These are phyloP conservation scores for Penicillium italicum DNA, from an alignment of 2,329 filamentous ascomycete species.

Conservation along the genomic window DNA sequence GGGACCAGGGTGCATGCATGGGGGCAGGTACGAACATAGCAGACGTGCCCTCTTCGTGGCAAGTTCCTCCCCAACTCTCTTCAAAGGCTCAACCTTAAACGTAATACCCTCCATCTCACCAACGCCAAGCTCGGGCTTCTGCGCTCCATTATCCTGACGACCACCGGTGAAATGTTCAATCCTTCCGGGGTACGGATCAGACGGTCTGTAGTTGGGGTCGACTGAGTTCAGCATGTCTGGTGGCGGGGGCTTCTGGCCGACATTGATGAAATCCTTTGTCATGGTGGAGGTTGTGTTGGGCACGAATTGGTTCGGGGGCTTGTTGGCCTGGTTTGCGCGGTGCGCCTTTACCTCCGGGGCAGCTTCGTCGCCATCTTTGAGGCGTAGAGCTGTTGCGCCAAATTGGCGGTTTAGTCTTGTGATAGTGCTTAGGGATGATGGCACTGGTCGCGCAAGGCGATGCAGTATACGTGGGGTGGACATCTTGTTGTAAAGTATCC, in stretches of 20 bases:
- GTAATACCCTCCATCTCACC: constrained; percentile 82
- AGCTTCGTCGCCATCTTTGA: constrained; percentile 47
- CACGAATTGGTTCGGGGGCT: constrained; percentile 58
- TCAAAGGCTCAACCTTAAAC: constrained; percentile 87
- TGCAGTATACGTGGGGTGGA: constrained; percentile 44
- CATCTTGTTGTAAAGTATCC: constrained; percentile 37
- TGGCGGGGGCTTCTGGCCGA: constrained; percentile 55
- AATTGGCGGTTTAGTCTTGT: constrained; percentile 31
- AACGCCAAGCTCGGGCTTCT: constrained; percentile 67
- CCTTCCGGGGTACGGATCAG: constrained; percentile 59
- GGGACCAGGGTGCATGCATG: background rate
- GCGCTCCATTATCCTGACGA: constrained; percentile 52
- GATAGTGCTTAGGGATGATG: constrained; percentile 20
- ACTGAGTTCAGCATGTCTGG: constrained; percentile 59
- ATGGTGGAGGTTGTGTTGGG: constrained; percentile 64
- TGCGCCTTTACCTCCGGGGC: constrained; percentile 54
- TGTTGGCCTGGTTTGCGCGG: constrained; percentile 55
- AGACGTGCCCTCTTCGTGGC: constrained; percentile 86
- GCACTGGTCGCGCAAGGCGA: constrained; percentile 45
- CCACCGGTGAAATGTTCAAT: constrained; percentile 64
- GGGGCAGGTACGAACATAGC: constrained; percentile 50
- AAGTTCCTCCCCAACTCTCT: constrained; percentile 75
- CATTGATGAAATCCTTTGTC: constrained; percentile 58
- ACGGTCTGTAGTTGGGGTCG: constrained; percentile 55
- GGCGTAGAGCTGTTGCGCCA: constrained; percentile 29